Evolutionary conservation across 2,329 filamentous ascomycete species (phyloP).

Genomic region (Hypoxylon sp.): DNA sequence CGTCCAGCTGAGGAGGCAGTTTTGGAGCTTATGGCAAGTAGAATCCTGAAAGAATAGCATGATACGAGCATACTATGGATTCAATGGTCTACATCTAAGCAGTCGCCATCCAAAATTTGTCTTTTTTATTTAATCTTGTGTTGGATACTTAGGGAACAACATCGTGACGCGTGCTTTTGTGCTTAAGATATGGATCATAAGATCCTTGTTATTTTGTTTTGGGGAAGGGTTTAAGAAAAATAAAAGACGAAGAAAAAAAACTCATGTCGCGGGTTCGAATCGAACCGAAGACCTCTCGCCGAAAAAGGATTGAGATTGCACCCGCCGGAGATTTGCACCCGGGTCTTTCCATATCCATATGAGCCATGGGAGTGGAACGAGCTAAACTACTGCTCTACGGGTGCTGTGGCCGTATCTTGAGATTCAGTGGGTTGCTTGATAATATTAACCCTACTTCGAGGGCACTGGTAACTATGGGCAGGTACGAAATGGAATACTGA

Average conservation of each 20-base stretch:
- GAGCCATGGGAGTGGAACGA: constrained; percentile 19
- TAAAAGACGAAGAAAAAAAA: background rate
- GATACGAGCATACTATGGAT: too few relatives aligned
- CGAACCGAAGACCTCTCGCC: background rate
- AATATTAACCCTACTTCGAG: background rate
- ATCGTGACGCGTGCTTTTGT: background rate
- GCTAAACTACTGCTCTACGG: constrained; percentile 27
- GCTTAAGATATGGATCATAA: too few relatives aligned
- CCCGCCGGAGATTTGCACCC: constrained; percentile 30
- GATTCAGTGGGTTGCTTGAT: background rate
- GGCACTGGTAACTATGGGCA: background rate
- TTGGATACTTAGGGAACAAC: background rate
- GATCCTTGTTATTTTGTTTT: too few relatives aligned
- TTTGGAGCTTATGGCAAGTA: too few relatives aligned
- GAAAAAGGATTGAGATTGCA: constrained; percentile 12
- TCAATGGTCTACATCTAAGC: too few relatives aligned
- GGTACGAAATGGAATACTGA: background rate
- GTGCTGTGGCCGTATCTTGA: background rate
- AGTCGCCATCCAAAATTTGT: background rate
- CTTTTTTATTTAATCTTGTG: background rate
- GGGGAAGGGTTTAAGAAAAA: background rate
- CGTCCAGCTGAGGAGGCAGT: too few relatives aligned
- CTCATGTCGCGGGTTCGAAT: background rate
- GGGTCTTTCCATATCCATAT: constrained; percentile 20
- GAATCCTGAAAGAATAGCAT: too few relatives aligned